Base-by-base conservation (phyloP, 1,139 yeast species). In the Magnusiomyces clavatus region DNA sequence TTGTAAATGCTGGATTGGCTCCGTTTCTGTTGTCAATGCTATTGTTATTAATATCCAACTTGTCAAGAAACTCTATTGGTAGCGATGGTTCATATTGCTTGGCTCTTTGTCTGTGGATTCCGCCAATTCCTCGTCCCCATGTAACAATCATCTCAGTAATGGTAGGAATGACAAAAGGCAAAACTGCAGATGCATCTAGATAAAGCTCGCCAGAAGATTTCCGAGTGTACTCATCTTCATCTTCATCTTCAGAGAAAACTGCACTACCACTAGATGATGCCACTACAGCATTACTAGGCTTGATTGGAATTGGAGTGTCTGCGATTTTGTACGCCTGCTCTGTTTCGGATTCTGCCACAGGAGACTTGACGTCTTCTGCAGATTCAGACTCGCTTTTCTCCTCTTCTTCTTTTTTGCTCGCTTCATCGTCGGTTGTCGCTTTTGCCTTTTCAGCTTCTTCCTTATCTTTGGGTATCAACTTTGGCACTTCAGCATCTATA, bases 121-220 rank as follows among this genome's bases (percentile, higher is more conserved):
- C 74, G 4, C 72, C 72, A 10, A 69, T 58, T 1, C 72, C 73
- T 14, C 72, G 68, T 11, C 76, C 76, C 74, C 76, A 73, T 24
- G 68, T 64, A 24, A 65, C 59, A 44, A 70, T 62, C 70, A 70
- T 66, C 52, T 73, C 76, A 2, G 67, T 59, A 20, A 66, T 55
- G 1, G 68, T 63, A 0, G 77, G 77, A n/a, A 69, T 57, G 35
- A 60, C 60, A 54, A 72, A 68, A 3, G 69, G 66, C 31, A 73
- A 61, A 13, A 63, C 62, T 12, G 61, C 59, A 1, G 68, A 58
- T 4, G 68, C 68, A 47, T 71, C 71, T 31, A 69, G 53, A 31
- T 56, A 61, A 10, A 69, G 57, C 36, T 64, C 65, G 12, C 31
- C 31, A 4, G 34, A 29, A 6, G 42, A 10, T 14, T 34, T 34